phyloP scores from a whole-genome alignment of 306 rosid species.

The Cicer arietinum region DNA sequence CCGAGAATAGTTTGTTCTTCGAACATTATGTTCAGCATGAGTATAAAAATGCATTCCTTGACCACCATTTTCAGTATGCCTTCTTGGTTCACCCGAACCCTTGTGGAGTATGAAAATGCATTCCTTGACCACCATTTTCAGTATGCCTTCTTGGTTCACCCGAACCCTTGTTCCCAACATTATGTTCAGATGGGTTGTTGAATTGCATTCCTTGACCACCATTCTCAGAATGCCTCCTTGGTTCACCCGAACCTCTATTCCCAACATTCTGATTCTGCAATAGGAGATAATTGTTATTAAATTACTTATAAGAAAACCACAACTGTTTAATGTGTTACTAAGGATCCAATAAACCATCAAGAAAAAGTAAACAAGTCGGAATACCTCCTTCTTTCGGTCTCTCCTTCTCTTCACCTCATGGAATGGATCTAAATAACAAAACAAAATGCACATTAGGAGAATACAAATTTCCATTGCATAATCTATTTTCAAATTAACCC shows the following conservation, averaged over 20 bases:
- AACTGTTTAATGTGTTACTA: not conserved
- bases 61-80: conserved; percentile 61
- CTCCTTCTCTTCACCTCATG: conserved; percentile 96
- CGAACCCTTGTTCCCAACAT: conserved; percentile 53
- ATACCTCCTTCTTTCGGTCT: conserved; percentile 90
- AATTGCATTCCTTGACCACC: conserved; percentile 59
- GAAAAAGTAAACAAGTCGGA: conserved; percentile 2
- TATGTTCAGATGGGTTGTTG: conserved; percentile 61
- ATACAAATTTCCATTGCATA: not conserved
- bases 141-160: conserved; percentile 56
- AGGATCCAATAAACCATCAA: conserved; percentile 11
- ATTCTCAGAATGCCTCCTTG: conserved; percentile 58
- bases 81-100: conserved; percentile 55
- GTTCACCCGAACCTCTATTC: conserved; percentile 56
- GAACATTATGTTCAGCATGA: conserved; percentile 63
- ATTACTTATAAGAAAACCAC: conserved; percentile 12
- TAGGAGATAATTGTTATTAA: conserved; percentile 29
- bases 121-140: conserved; percentile 67
- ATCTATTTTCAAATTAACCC: conserved; percentile 22
- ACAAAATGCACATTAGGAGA: conserved; percentile 34
- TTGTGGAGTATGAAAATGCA: conserved; percentile 54
- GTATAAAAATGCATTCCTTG: conserved; percentile 60
- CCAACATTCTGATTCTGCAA: conserved; percentile 64
- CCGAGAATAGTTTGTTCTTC: conserved; percentile 68
- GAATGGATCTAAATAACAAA: conserved; percentile 70